Percentiles rank a stretch among this genome's conserved stretches.
Evolutionary conservation across 257 asterid species (phyloP).

Genomic region (Mitragyna speciosa): DNA sequence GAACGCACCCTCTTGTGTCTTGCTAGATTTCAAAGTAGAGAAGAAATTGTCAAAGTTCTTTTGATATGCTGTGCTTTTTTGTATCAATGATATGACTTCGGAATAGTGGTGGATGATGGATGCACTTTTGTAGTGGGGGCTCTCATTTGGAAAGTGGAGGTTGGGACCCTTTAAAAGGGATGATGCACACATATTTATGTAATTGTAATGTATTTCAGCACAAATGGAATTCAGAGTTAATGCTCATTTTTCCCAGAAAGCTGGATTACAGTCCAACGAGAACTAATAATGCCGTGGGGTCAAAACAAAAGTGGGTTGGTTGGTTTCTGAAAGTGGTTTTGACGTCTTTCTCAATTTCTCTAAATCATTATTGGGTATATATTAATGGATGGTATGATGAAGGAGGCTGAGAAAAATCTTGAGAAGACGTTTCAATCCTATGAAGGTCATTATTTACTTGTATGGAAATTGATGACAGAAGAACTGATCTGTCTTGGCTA

Average conservation of each 20-base stretch:
- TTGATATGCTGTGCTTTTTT: conserved; percentile 44
- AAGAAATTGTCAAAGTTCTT: conserved; percentile 48
- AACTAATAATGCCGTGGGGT: conserved; percentile 27
- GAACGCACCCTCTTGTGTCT: conserved; percentile 25
- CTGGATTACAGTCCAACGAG: conserved; percentile 36
- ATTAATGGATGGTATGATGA: conserved; percentile 21
- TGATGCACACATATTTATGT: conserved; percentile 33
- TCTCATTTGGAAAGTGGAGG: conserved; percentile 51
- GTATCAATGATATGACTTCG: conserved; percentile 47
- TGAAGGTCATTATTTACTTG: background rate
- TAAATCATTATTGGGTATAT: conserved; percentile 31
- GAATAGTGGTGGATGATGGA: conserved; percentile 50
- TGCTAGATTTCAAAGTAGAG: conserved; percentile 43
- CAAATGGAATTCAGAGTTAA: conserved; percentile 36
- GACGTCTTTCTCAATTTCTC: conserved; percentile 31
- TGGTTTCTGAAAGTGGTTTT: conserved; percentile 35
- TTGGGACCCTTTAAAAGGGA: conserved; percentile 48
- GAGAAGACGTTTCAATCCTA: background rate
- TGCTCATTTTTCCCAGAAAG: conserved; percentile 39
- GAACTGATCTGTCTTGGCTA: background rate
- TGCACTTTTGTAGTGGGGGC: conserved; percentile 56
- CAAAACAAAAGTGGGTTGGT: conserved; percentile 14
- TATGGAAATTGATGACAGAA: background rate
- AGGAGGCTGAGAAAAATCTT: conserved; percentile 6
- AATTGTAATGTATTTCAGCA: conserved; percentile 35